phyloP scores from a whole-genome alignment of 2,329 filamentous ascomycete genomes.

The Fusarium newnesense region DNA sequence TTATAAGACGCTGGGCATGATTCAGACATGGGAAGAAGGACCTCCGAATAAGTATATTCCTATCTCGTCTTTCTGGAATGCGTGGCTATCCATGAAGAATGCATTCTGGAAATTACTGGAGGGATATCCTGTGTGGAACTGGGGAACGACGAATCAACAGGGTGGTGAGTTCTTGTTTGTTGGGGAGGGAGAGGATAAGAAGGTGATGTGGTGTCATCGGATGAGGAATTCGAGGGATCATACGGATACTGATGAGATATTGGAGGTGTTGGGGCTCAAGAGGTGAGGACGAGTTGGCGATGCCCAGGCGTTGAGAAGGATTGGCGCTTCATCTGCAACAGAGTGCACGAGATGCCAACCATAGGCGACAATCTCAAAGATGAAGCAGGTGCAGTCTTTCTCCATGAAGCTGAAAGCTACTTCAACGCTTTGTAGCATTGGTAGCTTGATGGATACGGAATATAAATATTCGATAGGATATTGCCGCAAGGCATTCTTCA shows the following conservation, averaged over 20 bases:
- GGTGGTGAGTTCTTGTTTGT: constrained; percentile 30
- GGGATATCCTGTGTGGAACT: neutral
- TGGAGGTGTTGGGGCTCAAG: constrained; percentile 2
- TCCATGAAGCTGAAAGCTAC: fast-evolving
- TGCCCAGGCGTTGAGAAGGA: neutral
- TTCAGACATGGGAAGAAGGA: constrained; percentile 7
- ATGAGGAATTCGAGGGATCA: constrained; percentile 22
- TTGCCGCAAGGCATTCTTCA: neutral
- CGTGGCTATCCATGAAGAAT: neutral
- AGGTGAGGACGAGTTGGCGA: neutral
- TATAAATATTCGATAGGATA: no score
- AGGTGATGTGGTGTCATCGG: constrained; percentile 24
- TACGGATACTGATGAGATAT: constrained; percentile 20
- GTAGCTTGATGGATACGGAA: neutral
- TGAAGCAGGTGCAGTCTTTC: fast-evolving
- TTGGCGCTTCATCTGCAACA: neutral
- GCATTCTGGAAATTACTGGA: neutral
- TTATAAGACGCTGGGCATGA: constrained; percentile 22
- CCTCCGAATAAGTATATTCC: constrained; percentile 8
- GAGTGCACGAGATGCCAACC: neutral
- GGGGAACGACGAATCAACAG: constrained; percentile 13
- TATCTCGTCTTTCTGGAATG: neutral
- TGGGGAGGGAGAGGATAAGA: neutral
- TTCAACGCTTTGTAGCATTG: no score
- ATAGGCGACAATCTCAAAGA: fast-evolving